These are phyloP conservation scores for Monilinia fructigena DNA, from an alignment of 2,329 filamentous ascomycete genomes.

Conservation along the genomic window DNA sequence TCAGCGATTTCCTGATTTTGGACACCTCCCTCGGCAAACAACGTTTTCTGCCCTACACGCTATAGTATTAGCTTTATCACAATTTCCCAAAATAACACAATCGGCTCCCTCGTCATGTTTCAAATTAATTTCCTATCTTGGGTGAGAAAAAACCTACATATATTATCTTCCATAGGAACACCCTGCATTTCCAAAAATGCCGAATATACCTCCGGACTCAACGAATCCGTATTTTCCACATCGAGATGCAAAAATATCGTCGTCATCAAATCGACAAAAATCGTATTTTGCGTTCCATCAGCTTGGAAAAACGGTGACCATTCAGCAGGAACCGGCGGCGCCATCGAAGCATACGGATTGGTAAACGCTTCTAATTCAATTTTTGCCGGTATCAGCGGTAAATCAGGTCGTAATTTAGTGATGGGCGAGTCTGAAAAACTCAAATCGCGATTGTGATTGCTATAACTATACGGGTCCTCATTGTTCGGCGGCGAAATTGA, in stretches of 20 bases:
- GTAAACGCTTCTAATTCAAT: slow-evolving; percentile 11
- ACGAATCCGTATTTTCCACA: slow-evolving; percentile 29
- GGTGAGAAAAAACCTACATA: slow-evolving; percentile 28
- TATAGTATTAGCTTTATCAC: neutral
- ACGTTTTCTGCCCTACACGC: slow-evolving; percentile 30
- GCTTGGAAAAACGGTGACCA: slow-evolving; percentile 34
- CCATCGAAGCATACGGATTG: slow-evolving; percentile 8
- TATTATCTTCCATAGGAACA: slow-evolving; percentile 27
- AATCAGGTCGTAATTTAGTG: neutral
- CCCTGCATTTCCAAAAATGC: slow-evolving; percentile 32
- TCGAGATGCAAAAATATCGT: slow-evolving; percentile 34
- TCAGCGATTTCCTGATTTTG: slow-evolving; percentile 32
- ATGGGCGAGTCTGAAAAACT: neutral
- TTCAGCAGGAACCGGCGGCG: slow-evolving; percentile 22
- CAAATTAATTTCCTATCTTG: neutral
- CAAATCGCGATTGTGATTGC: neutral
- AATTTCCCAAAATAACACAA: neutral
- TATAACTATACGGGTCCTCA: neutral
- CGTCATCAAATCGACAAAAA: slow-evolving; percentile 34
- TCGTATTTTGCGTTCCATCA: slow-evolving; percentile 27
- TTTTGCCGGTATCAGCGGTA: neutral
- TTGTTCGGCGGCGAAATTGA: neutral
- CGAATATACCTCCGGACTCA: slow-evolving; percentile 33
- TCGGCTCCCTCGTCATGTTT: neutral
- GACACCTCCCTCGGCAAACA: slow-evolving; percentile 24